Evolutionary conservation across 306 rosid genomes (phyloP), one percentile per base, ranked within the genome.

Genomic region (Lotus japonicus): DNA sequence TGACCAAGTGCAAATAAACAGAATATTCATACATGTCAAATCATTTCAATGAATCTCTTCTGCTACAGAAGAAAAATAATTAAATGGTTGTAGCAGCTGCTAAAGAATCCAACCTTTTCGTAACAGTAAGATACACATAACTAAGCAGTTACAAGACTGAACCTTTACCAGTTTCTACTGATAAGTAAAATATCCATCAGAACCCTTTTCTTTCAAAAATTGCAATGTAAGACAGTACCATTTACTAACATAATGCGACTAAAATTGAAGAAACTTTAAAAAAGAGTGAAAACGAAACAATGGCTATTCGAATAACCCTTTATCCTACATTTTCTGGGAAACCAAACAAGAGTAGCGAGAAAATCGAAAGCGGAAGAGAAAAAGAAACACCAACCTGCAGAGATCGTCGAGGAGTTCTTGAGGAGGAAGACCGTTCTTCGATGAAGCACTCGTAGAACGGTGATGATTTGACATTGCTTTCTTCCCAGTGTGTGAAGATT

Each of bases 341-440:
- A 70, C 46, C 49, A 38, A 77, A 70, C 46, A 44, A 38, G 49
- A 60, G 21, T 3, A 18, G 2, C 11, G 44, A 43, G 11, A 11
- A 61, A 76, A 19, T 9, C 1, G 21, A 7, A 51, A 21, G 9
- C 11, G 5, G 18, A 1, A 17, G 6, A 12, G 4, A 21, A 12
- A 12, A 23, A 11, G 71, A 57, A 16, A 17, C 14, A 28, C 1
- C 48, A 11, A 54, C 97, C 97, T 92, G 89, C 97, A 92, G 70
- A 92, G 96, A 85, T 92, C 96, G 53, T 92, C 97, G 10, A 92
- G 95, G 67, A 92, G 97, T 71, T 92, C 97, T 51, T 84, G 85
- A 23, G 97, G 96, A 41, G 96, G 97, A 70, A 87, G 96, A 49
- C 95, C 86, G 72, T 70, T 81, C 85, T 87, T 92, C 9, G 84